Evolutionary conservation across 495 filamentous ascomycete genomes (phyloP), one percentile per base, ranked within the genome.

Genomic region (Peziza echinospora): DNA sequence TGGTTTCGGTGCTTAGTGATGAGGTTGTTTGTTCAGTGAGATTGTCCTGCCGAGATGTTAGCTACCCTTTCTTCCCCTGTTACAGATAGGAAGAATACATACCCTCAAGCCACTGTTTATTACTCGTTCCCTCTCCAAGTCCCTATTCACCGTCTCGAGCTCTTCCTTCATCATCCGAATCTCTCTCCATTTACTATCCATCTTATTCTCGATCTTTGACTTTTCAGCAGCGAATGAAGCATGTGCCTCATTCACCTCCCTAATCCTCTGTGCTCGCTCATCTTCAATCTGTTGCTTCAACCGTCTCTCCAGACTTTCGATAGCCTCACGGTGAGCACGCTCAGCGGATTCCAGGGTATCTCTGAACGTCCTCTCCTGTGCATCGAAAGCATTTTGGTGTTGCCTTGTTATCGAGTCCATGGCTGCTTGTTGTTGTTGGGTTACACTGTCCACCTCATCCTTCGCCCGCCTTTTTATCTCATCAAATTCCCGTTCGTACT

Each of bases 1-100:
- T 73, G 2, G 75, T 76, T 49, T 93, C 84, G 17, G 94, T 60
- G 0, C 70, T 71, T 26, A 77, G 62, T 44, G 70, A 70, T n/a
- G 73, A 75, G 24, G 68, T 68, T 26, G 73, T 70, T 30, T 70
- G 67, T 19, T 80, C 76, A 21, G 73, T 65, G n/a, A 86, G 59
- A 43, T 78, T 76, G 10, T 70, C 65, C 30, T 37, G 19, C 19
- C 13, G 13, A 17, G 30, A 37, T 1, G 1, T 37, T 37, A 37
- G 30, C 6, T n/a, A n/a, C n/a, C n/a, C n/a, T n/a, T n/a, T n/a
- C n/a, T n/a, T n/a, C n/a, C n/a, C n/a, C n/a, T n/a, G 19, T 3
- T 3, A 34, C 16, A 34, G 9, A 37, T 5, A 37, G 13, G 6
- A 37, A 6, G 19, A 37, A 37, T 5, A 37, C 30, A 13, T 37